Percentiles rank a stretch among this genome's conserved stretches.
These are phyloP conservation scores for Pichia sp. DNA, from an alignment of 1,139 yeast species.

Conservation along the genomic window DNA sequence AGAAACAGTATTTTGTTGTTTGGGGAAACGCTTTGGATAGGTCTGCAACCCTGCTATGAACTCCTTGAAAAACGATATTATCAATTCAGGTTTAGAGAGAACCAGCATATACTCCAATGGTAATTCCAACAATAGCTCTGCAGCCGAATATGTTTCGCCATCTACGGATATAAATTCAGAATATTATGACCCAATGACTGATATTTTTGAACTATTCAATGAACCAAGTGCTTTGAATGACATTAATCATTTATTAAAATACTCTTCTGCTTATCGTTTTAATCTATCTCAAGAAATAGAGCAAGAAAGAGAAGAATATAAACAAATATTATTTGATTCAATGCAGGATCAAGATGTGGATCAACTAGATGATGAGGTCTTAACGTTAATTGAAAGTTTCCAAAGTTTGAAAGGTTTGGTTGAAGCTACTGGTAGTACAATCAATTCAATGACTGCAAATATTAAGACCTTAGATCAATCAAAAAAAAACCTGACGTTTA, in stretches of 20 bases:
- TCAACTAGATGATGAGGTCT: slow-evolving; percentile 34
- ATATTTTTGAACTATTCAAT: slow-evolving; percentile 35
- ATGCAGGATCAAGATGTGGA: slow-evolving; percentile 20
- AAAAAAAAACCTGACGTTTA: slow-evolving; percentile 71
- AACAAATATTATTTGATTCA: slow-evolving; percentile 18
- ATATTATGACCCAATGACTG: slow-evolving; percentile 33
- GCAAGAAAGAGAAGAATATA: slow-evolving; percentile 29
- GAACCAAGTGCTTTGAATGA: slow-evolving; percentile 41
- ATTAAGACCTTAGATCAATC: slow-evolving; percentile 75
- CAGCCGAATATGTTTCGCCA: not conserved
- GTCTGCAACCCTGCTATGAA: not conserved
- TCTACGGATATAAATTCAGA: slow-evolving; percentile 18
- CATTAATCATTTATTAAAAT: slow-evolving; percentile 40
- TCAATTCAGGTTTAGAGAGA: not conserved
- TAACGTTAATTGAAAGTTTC: slow-evolving; percentile 33
- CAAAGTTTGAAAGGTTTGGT: slow-evolving; percentile 46
- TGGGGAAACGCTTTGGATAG: not conserved
- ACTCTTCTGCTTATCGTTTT: slow-evolving; percentile 36
- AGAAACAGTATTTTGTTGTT: not conserved
- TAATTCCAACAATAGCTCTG: not conserved
- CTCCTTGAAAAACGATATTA: slow-evolving; percentile 2
- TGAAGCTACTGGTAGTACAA: slow-evolving; percentile 52
- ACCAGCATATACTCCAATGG: not conserved
- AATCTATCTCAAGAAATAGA: slow-evolving; percentile 41
- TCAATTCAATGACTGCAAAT: slow-evolving; percentile 64